Percentiles rank a stretch among this genome's conserved stretches.
Evolutionary conservation across 2,329 filamentous ascomycete species (phyloP).

Genomic region (Aspergillus vadensis): DNA sequence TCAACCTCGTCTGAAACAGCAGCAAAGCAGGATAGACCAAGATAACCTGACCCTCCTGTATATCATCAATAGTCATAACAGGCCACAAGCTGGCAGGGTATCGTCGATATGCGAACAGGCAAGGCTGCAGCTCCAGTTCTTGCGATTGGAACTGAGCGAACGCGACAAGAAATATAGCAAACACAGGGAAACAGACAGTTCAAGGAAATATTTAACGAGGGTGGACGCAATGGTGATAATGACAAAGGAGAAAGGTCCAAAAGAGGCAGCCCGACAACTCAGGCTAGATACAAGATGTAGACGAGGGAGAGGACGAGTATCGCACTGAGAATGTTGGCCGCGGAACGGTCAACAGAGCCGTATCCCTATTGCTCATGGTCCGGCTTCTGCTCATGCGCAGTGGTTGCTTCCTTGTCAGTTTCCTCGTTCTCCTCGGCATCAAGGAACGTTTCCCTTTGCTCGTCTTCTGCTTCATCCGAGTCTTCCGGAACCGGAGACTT

Average conservation of each 20-base stretch:
- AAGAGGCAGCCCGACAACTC: slow-evolving; percentile 3
- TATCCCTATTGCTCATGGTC: slow-evolving; percentile 4
- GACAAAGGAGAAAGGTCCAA: slow-evolving; percentile 1
- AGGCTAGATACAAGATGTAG: slow-evolving; percentile 2
- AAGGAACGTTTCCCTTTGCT: neutral
- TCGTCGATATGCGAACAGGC: slow-evolving; percentile 23
- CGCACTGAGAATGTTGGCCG: slow-evolving; percentile 6
- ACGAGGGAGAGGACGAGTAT: slow-evolving; percentile 6
- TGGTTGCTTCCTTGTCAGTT: neutral
- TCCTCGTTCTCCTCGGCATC: slow-evolving; percentile 13
- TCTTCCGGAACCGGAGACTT: slow-evolving; percentile 12
- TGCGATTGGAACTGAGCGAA: neutral
- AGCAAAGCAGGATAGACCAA: neutral
- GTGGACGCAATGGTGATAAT: neutral
- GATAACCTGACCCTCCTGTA: slow-evolving; percentile 4
- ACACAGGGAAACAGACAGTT: neutral
- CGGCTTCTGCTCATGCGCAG: neutral
- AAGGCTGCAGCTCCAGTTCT: slow-evolving; percentile 11
- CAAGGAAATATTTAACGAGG: neutral
- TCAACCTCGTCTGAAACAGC: neutral
- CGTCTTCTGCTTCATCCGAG: slow-evolving; percentile 9
- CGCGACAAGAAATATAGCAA: slow-evolving; percentile 3
- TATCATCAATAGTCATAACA: slow-evolving; percentile 29
- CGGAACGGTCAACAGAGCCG: slow-evolving; percentile 1
- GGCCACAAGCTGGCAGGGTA: slow-evolving; percentile 27